phyloP scores from a whole-genome alignment of 768 basidiomycete genomes.

The Calocera viscosa region DNA sequence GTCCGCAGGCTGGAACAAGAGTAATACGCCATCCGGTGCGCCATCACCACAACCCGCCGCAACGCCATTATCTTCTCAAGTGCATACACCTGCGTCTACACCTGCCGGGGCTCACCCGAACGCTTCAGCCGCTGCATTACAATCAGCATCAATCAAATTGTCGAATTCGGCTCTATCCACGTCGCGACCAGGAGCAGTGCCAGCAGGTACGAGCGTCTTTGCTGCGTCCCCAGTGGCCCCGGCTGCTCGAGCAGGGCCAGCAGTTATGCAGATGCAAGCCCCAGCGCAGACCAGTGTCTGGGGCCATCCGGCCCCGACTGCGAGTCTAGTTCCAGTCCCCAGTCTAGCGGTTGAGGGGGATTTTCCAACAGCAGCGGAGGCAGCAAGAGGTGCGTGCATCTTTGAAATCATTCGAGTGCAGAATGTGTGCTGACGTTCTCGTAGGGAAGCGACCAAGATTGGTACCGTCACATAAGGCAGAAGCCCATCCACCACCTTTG shows the following conservation, averaged over 20 bases:
- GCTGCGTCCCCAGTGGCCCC: conserved; percentile 54
- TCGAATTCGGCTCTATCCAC: conserved; percentile 24
- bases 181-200: conserved; percentile 27
- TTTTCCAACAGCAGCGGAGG: conserved; percentile 95
- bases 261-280: conserved; percentile 16
- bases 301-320: conserved; percentile 40
- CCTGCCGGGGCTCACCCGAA: conserved; percentile 26
- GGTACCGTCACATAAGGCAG: conserved; percentile 18
- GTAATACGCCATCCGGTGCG: conserved; percentile 5
- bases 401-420: not conserved
- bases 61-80: conserved; percentile 37
- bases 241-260: conserved; percentile 31
- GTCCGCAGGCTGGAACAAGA: conserved; percentile 46
- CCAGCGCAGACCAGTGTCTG: conserved; percentile 50
- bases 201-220: conserved; percentile 46
- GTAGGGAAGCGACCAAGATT: conserved; percentile 18
- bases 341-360: conserved; percentile 42
- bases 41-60: conserved; percentile 59
- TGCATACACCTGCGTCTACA: conserved; percentile 3
- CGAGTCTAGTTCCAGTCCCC: conserved; percentile 24
- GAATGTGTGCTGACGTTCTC: conserved; percentile 9
- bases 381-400: conserved; percentile 58
- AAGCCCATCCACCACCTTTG: conserved; percentile 13
- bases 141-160: conserved; percentile 23
- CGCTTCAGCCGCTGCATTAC: conserved; percentile 33